Conservation (phyloP, 257 asterid species). For the Petunia secreta region DNA sequence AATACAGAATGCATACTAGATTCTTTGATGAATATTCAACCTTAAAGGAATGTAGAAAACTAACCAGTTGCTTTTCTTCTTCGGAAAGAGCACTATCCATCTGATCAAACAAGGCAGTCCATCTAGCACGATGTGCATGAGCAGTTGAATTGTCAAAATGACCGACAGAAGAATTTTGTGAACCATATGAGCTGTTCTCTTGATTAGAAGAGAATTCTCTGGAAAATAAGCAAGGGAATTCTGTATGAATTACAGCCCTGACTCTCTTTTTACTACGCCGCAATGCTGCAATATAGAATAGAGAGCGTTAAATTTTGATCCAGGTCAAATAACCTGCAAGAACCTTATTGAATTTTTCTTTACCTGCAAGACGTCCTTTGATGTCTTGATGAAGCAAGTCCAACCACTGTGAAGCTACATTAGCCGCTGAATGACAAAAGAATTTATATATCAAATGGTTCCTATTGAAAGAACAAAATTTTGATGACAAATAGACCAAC, state of each 20-base stretch:
- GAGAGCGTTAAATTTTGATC: slow-evolving; percentile 17
- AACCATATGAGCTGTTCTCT: slow-evolving; percentile 38
- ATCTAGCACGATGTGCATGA: slow-evolving; percentile 65
- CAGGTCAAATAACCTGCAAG: background rate
- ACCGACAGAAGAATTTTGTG: slow-evolving; percentile 30
- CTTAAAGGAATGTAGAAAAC: slow-evolving; percentile 24
- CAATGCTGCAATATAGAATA: slow-evolving; percentile 58
- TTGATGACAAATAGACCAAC: slow-evolving; percentile 6
- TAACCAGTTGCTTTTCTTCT: slow-evolving; percentile 81
- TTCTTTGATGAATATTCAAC: background rate
- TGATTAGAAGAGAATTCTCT: slow-evolving; percentile 64
- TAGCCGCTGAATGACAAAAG: slow-evolving; percentile 27
- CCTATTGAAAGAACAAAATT: background rate
- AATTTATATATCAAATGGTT: background rate
- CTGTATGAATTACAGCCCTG: slow-evolving; percentile 63
- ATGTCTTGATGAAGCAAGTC: slow-evolving; percentile 90
- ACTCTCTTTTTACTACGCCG: slow-evolving; percentile 85
- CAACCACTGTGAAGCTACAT: slow-evolving; percentile 91
- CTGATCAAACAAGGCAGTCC: slow-evolving; percentile 69
- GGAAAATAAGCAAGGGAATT: slow-evolving; percentile 64
- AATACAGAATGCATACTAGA: background rate
- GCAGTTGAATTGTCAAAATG: slow-evolving; percentile 41
- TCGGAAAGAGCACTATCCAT: slow-evolving; percentile 80
- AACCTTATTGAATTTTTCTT: slow-evolving; percentile 25
- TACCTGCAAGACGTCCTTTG: slow-evolving; percentile 88